Conservation (phyloP, 2,329 filamentous ascomycete genomes). For the Ceratocystis huliohia region DNA sequence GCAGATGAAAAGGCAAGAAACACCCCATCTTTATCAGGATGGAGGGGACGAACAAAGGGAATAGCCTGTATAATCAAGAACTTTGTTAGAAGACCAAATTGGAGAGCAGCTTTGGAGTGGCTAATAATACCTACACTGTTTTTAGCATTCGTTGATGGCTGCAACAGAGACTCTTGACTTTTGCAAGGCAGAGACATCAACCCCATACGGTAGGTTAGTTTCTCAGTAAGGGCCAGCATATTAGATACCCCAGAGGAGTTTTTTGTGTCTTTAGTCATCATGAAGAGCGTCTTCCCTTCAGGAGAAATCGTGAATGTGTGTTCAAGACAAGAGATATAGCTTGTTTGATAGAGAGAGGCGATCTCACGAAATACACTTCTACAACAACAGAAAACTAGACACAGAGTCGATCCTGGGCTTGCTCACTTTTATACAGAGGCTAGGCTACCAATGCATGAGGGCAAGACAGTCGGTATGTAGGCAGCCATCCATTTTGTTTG, state of each 20-base stretch:
- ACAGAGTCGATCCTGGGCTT: not conserved
- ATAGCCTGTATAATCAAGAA: not conserved
- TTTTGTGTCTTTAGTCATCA: not conserved
- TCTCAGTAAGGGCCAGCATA: not conserved
- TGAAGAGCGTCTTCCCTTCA: too few relatives aligned
- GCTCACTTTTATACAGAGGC: too few relatives aligned
- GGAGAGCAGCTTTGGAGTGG: not conserved
- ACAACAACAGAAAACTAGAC: too few relatives aligned
- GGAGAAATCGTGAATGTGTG: too few relatives aligned
- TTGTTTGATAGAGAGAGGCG: too few relatives aligned
- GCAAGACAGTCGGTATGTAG: not conserved
- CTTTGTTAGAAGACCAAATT: not conserved
- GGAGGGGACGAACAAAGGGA: not conserved
- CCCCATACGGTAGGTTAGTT: not conserved
- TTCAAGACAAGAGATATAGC: too few relatives aligned
- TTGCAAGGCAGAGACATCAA: not conserved
- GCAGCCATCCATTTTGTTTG: not conserved
- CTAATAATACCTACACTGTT: too few relatives aligned
- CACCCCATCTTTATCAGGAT: conserved; percentile 10
- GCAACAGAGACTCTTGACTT: not conserved
- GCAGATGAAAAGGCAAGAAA: conserved; percentile 12
- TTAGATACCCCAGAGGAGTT: not conserved
- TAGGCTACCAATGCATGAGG: not conserved
- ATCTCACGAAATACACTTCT: too few relatives aligned
- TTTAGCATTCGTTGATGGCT: too few relatives aligned